Base-by-base conservation (phyloP, 2,329 filamentous ascomycete genomes). In the Intubia oerlemansii region DNA sequence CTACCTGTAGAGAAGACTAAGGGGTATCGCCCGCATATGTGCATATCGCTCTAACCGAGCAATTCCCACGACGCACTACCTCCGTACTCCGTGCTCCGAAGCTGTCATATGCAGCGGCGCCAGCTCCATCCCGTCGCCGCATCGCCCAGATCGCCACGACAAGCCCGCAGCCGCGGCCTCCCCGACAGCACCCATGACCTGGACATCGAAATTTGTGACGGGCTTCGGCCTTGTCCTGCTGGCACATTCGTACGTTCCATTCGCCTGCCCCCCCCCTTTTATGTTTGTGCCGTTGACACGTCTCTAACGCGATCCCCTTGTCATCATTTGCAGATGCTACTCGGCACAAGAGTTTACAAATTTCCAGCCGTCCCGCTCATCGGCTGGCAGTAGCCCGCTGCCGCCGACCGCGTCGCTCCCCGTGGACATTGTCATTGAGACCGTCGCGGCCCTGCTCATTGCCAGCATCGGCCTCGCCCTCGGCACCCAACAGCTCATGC, bases 261-360 rank as follows among this genome's bases (percentile, higher is more conserved):
- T 21, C 16, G 16, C n/a, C n/a, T n/a, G n/a, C n/a, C n/a, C n/a
- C n/a, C n/a, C n/a, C n/a, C n/a, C n/a, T n/a, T n/a, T n/a, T n/a
- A n/a, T n/a, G n/a, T n/a, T n/a, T n/a, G n/a, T n/a, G n/a, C n/a
- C n/a, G n/a, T n/a, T n/a, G n/a, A n/a, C n/a, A n/a, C n/a, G n/a
- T n/a, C n/a, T 10, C 9, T 12, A 20, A 11, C 12, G 10, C 9
- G 10, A 23, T 17, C 17, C 7, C 12, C 5, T 11, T 14, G 6
- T 18, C 19, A 7, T 22, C 21, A 21, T 13, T 10, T 20, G 9
- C 46, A 98, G 88, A 38, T 90, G 84, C 54, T 98, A 95, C 54
- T 98, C 88, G 29, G 82, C 84, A 26, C 78, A 92, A 51, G 88
- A 98, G 54, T 79, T 92, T 54, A 76, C 80, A 6, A 61, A 71